Conservation (phyloP, 768 basidiomycete species). For the Chalciporus chontae region DNA sequence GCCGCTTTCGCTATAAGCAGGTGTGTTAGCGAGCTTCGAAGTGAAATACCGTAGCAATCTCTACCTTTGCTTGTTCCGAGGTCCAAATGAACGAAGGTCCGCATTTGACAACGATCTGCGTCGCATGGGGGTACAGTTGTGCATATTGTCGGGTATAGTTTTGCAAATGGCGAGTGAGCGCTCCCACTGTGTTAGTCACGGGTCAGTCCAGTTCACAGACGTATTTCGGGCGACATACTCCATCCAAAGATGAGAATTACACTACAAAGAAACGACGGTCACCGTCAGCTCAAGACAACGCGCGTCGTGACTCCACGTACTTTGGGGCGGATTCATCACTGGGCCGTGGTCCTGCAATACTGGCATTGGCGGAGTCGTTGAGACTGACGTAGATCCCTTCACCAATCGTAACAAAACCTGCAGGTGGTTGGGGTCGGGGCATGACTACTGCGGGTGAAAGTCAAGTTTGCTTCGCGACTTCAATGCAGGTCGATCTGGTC, state of each 20-base stretch:
- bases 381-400: conserved; percentile 16
- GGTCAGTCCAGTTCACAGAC: neutral
- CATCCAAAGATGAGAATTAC: conserved; percentile 31
- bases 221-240: conserved; percentile 14
- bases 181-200: conserved; percentile 18
- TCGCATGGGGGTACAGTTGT: conserved; percentile 25
- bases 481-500: neutral
- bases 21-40: neutral
- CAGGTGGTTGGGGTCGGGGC: conserved; percentile 11
- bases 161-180: conserved; percentile 23
- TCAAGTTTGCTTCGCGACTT: neutral
- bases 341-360: neutral
- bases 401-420: conserved; percentile 16
- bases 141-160: conserved; percentile 23
- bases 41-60: neutral
- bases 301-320: conserved; percentile 8
- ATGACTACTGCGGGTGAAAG: conserved; percentile 2
- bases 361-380: neutral
- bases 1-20: conserved; percentile 17
- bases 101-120: conserved; percentile 27
- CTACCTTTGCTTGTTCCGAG: conserved; percentile 12
- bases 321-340: conserved; percentile 14
- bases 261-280: conserved; percentile 1
- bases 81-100: conserved; percentile 19
- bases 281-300: neutral